A percentile compares a stretch with the other conserved stretches of the same genome.
Conservation (phyloP, 306 rosid genomes). For the Rosa rugosa region DNA sequence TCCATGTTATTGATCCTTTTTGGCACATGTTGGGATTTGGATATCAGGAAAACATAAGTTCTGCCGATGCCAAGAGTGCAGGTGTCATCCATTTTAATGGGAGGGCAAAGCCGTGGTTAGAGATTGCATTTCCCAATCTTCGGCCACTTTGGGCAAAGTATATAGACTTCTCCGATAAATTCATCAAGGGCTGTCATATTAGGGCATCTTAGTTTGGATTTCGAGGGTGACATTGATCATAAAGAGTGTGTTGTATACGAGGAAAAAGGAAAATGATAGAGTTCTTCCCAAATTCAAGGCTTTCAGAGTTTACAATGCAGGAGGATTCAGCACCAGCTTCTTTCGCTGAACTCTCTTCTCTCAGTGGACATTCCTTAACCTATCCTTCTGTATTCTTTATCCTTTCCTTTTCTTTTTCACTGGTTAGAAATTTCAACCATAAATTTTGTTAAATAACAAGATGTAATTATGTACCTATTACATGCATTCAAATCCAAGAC, state of each 20-base stretch:
- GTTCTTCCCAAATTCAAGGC: constrained; percentile 47
- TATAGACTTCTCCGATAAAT: constrained; percentile 81
- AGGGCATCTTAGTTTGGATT: constrained; percentile 57
- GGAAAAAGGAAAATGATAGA: constrained; percentile 38
- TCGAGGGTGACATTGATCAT: constrained; percentile 32
- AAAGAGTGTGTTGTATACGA: constrained; percentile 32
- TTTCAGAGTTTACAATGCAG: constrained; percentile 27
- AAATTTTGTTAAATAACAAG: constrained; percentile 38
- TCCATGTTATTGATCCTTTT: constrained; percentile 78
- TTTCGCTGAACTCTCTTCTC: too few relatives aligned
- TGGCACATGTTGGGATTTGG: constrained; percentile 99
- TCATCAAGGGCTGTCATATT: constrained; percentile 86
- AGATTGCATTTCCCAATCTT: constrained; percentile 82
- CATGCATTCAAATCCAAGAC: not conserved
- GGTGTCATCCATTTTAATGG: constrained; percentile 97
- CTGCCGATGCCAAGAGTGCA: constrained; percentile 62
- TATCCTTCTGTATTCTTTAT: constrained; percentile 29
- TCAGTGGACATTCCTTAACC: constrained; percentile 45
- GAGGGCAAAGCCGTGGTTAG: constrained; percentile 99
- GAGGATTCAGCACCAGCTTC: constrained; percentile 35
- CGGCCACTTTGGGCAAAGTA: constrained; percentile 78
- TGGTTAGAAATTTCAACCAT: constrained; percentile 23
- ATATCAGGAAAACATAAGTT: constrained; percentile 85
- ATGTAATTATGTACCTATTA: constrained; percentile 13
- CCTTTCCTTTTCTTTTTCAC: not conserved